phyloP scores from a whole-genome alignment of 2,329 filamentous ascomycete species.

The Botrytis sinoallii region DNA sequence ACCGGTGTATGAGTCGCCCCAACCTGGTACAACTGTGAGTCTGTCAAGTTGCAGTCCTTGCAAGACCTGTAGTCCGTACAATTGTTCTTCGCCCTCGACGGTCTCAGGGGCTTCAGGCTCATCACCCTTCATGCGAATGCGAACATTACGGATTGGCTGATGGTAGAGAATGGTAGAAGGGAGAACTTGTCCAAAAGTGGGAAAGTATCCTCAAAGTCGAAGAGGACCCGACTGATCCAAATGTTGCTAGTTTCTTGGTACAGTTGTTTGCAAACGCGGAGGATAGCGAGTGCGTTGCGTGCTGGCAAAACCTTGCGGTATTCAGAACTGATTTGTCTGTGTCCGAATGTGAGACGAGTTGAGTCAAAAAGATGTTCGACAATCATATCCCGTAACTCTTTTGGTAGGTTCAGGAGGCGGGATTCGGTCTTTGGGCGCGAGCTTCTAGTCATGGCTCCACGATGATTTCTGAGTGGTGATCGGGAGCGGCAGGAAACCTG shows the following conservation, averaged over 20 bases:
- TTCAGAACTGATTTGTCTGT: neutral
- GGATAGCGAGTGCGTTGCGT: neutral
- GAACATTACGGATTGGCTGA: neutral
- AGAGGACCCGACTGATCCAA: neutral
- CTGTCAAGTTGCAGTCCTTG: neutral
- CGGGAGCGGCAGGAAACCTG: constrained; percentile 23
- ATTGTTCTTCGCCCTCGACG: neutral
- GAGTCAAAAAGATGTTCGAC: neutral
- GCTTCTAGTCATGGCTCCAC: neutral
- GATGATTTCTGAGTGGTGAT: constrained; percentile 26
- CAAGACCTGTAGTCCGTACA: neutral
- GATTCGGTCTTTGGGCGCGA: neutral
- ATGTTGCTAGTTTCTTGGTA: neutral
- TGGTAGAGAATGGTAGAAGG: neutral
- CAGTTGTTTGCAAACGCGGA: neutral
- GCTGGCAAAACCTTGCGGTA: neutral
- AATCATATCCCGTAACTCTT: neutral
- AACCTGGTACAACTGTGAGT: neutral
- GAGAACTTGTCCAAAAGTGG: neutral
- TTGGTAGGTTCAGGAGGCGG: neutral
- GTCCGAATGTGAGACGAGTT: constrained; percentile 1
- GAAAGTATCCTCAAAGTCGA: neutral
- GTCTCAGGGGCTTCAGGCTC: neutral
- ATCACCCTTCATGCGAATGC: neutral
- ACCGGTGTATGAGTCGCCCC: neutral